A percentile compares a stretch with the other conserved stretches of the same genome.
phyloP scores from a whole-genome alignment of 768 basidiomycete species.

The Epithele typhae region DNA sequence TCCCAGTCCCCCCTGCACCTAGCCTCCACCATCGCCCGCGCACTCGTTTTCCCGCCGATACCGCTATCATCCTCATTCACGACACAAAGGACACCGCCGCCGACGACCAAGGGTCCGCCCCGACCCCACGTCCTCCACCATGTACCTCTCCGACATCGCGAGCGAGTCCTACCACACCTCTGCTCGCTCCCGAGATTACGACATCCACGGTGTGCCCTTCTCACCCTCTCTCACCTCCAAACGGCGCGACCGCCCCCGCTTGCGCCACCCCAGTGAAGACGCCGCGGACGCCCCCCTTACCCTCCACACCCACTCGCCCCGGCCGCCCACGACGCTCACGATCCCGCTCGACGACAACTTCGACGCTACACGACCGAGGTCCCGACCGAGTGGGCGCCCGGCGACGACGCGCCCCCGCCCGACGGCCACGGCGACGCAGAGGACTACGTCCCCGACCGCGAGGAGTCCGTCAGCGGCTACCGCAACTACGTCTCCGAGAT shows the following conservation, averaged over 20 bases:
- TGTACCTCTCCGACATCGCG: slow-evolving; percentile 16
- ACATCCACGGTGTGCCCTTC: background rate
- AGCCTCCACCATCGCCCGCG: too few species aligned
- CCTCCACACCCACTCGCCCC: slow-evolving; percentile 8
- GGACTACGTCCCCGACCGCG: slow-evolving; percentile 18
- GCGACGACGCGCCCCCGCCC: slow-evolving; percentile 1
- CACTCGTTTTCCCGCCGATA: too few species aligned
- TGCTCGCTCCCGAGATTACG: background rate
- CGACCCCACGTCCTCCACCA: too few species aligned
- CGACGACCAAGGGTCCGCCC: too few species aligned
- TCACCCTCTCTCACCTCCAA: too few species aligned
- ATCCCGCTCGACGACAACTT: slow-evolving; percentile 25
- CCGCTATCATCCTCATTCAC: too few species aligned
- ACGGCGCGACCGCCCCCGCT: too few species aligned
- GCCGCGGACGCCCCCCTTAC: slow-evolving; percentile 1
- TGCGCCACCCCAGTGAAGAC: slow-evolving; percentile 9
- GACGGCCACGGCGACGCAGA: slow-evolving; percentile 9
- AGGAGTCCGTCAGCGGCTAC: slow-evolving; percentile 26
- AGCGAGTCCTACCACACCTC: slow-evolving; percentile 13
- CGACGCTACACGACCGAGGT: slow-evolving; percentile 26
- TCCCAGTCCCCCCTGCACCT: too few species aligned
- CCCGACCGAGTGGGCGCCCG: slow-evolving; percentile 22
- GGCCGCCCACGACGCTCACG: too few species aligned
- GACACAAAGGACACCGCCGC: too few species aligned
- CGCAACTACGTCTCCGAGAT: slow-evolving; percentile 27